Evolutionary conservation across 768 basidiomycete genomes (phyloP), one percentile per base, ranked within the genome.

Genomic region (Mycena epipterygia): DNA sequence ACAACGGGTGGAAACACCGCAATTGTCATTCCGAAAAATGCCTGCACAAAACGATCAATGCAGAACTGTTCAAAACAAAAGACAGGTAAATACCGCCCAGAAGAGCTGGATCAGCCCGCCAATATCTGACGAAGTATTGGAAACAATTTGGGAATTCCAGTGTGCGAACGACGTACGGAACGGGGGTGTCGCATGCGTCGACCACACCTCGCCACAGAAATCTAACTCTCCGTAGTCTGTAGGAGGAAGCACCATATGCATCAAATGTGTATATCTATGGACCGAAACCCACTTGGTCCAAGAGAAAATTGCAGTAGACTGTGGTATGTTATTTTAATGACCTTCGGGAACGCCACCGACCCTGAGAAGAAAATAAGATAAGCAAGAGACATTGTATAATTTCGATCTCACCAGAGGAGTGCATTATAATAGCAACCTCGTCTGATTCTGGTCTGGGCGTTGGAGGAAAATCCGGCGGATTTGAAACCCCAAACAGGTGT

Each of bases 1-100:
- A 64, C 58, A 16, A 66, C 61, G 1, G 82, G 82, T 53, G 75
- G 76, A 58, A 81, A 79, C 16, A 77, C 74, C 2, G 75, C 69
- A 51, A 83, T 73, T 19, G 70, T 73, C 21, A 79, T 49, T 13
- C 82, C 81, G 25, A 58, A 33, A 3, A 75, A 61, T 2, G 75
- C 68, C 80, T 82, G 53, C 14, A 64, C 23, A 46, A 53, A 23
- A 52, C 29, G 11, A 13, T 33, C 13, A 14, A 3, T 61, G 17
- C 27, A 23, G 8, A 9, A 11, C 42, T 44, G 42, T 29, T 17
- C 9, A n/a, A 30, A 9, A 37, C n/a, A 14, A 48, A 48, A 6
- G 3, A 14, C 7, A 23, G 14, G 16, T 25, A 25, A 6, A 48
- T 48, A 61, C 60, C 60, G 60, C 60, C 60, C 52, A 64, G 11